These are phyloP conservation scores for Fusarium secorum DNA, from an alignment of 2,329 filamentous ascomycete species.

Conservation along the genomic window DNA sequence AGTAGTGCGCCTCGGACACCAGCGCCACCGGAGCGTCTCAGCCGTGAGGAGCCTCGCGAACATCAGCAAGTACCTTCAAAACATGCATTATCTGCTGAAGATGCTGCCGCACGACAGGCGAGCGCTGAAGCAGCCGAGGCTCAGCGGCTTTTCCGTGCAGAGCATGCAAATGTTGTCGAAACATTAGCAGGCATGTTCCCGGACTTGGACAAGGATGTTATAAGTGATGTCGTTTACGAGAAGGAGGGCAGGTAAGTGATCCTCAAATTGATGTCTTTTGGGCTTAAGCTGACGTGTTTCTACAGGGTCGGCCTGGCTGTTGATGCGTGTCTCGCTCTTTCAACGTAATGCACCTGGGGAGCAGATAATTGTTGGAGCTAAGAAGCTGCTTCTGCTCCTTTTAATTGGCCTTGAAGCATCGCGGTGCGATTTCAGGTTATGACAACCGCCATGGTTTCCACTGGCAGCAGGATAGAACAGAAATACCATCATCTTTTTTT, in stretches of 20 bases:
- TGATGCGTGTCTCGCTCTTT: slow-evolving; percentile 81
- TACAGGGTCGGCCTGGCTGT: slow-evolving; percentile 82
- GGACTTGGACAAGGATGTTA: slow-evolving; percentile 90
- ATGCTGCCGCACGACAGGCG: slow-evolving; percentile 88
- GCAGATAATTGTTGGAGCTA: background rate
- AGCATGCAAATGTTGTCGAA: slow-evolving; percentile 92
- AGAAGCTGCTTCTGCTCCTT: background rate
- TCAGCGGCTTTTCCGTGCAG: slow-evolving; percentile 78
- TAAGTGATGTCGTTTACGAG: slow-evolving; percentile 94
- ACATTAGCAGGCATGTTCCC: slow-evolving; percentile 97
- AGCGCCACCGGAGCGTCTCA: slow-evolving; percentile 46
- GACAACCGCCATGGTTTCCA: background rate
- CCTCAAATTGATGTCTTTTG: background rate
- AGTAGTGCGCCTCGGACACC: slow-evolving; percentile 50
- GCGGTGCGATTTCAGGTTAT: slow-evolving; percentile 1
- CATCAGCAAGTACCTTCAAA: slow-evolving; percentile 48
- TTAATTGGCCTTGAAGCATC: background rate
- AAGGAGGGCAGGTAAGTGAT: slow-evolving; percentile 86
- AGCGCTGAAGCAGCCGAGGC: slow-evolving; percentile 91
- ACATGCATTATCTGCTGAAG: slow-evolving; percentile 74
- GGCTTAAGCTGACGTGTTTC: slow-evolving; percentile 1
- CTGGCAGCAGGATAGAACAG: slow-evolving; percentile 19
- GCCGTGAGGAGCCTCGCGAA: slow-evolving; percentile 43
- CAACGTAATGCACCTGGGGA: slow-evolving; percentile 46
- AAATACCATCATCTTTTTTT: slow-evolving; percentile 24